Evolutionary conservation across 352 stramenopile genomes (phyloP), one percentile per base, ranked within the genome.

Genomic region (Phytophthora capsici): DNA sequence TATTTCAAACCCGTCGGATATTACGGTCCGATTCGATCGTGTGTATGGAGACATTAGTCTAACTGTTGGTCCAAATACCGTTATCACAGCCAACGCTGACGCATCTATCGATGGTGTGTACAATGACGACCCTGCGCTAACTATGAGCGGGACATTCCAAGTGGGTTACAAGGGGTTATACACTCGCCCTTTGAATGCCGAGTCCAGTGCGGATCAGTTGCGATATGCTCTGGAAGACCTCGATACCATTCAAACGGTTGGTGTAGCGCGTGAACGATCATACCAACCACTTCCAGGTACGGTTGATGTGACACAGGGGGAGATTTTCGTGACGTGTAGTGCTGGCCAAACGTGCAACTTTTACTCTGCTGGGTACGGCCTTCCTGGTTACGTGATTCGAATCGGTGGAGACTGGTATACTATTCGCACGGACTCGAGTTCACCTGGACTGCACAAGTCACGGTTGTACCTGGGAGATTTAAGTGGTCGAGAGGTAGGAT

Each of bases 131-230:
- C 54, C 63, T 6, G 58, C 59, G 0, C 70, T 81, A 6, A 78
- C 66, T 41, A 93, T 94, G 82, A 94, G 86, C 26, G 84, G 86
- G 1, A 95, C 84, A 16, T 93, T 93, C 62, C 84, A 91, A 57
- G 63, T 95, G 7, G 83, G 84, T 0, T 93, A 91, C 61, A 71
- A 77, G 13, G 78, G 68, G 23, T 66, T 69, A 30, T 91, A 80
- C 44, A 95, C 84, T 0, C 78, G 76, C 0, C 71, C 82, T 0
- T 47, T 95, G 17, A 93, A 95, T 26, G 74, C 83, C 1, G 81
- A 91, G 51, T 92, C 84, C 1, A 86, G 68, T n/a, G 80, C 67
- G 1, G 53, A 79, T 17, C 84, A 93, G 23, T 53, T 94, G 8
- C 79, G 82, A 4, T 90, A 85, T 51, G 84, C 84, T 1, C 64